Percentiles rank a stretch among this genome's conserved stretches.
These are phyloP conservation scores for Fraxinus sp. DNA, from an alignment of 305 asterid species.

Conservation along the genomic window DNA sequence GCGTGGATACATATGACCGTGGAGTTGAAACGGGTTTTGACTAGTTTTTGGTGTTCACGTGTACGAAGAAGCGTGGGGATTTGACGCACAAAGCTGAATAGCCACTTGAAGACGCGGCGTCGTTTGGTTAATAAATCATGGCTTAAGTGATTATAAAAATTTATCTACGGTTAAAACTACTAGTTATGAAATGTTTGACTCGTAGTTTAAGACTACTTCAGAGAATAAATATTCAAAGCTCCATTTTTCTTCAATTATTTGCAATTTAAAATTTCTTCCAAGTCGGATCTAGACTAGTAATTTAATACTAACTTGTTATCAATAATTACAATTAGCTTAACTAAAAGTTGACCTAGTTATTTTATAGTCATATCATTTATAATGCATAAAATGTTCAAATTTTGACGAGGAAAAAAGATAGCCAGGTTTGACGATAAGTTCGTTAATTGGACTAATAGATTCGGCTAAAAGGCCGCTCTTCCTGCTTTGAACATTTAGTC, in stretches of 20 bases:
- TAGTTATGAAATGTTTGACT: neutral
- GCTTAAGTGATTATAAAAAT: neutral
- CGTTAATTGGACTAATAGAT: neutral
- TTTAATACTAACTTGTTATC: neutral
- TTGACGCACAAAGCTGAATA: neutral
- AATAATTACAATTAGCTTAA: neutral
- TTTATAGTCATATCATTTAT: neutral
- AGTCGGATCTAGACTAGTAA: neutral
- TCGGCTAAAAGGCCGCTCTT: neutral
- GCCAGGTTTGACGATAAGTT: fast-evolving
- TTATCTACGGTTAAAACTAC: neutral
- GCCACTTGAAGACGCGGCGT: neutral
- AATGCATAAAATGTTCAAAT: neutral
- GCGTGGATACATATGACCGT: neutral
- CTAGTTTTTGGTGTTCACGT: neutral
- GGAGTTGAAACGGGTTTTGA: neutral
- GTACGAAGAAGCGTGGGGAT: neutral
- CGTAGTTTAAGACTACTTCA: neutral
- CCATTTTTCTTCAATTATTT: neutral
- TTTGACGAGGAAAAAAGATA: neutral
- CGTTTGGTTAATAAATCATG: neutral
- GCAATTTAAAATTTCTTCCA: neutral
- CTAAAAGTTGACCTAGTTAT: neutral
- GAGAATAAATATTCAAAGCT: neutral
- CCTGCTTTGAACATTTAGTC: neutral